Percentiles rank a stretch among this genome's conserved stretches.
These are phyloP conservation scores for Eucalyptus leucophloia DNA, from an alignment of 345 rosid species.

Conservation along the genomic window DNA sequence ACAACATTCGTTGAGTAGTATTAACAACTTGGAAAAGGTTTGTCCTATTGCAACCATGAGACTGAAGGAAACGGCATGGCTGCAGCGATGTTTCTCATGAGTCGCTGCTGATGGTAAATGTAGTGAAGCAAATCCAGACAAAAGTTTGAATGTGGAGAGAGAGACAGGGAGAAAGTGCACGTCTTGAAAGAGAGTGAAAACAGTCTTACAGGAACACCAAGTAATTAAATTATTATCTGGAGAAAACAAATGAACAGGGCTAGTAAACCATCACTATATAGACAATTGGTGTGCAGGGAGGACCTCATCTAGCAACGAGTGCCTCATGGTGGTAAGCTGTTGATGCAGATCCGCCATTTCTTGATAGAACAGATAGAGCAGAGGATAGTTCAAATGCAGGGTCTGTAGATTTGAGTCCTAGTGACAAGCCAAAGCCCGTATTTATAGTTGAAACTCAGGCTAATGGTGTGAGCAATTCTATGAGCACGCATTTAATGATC, in stretches of 20 bases:
- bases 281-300: not conserved
- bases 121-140: not conserved
- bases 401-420: not conserved
- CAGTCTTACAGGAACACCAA: not conserved
- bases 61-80: not conserved
- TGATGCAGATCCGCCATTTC: not conserved
- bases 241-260: not conserved
- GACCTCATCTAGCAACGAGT: constrained; percentile 16
- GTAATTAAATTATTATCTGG: not conserved
- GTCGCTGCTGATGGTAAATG: not conserved
- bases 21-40: not conserved
- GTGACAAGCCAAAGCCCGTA: not conserved
- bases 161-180: not conserved
- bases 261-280: not conserved
- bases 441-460: not conserved
- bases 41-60: not conserved
- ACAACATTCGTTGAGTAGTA: not conserved
- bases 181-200: not conserved
- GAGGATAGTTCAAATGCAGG: not conserved
- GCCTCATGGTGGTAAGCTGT: not conserved
- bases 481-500: not conserved
- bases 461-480: not conserved
- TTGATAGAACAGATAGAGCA: not conserved
- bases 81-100: not conserved
- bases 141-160: not conserved